These are phyloP conservation scores for Aureobasidium namibiae DNA, from an alignment of 2,329 filamentous ascomycete genomes.

Conservation along the genomic window DNA sequence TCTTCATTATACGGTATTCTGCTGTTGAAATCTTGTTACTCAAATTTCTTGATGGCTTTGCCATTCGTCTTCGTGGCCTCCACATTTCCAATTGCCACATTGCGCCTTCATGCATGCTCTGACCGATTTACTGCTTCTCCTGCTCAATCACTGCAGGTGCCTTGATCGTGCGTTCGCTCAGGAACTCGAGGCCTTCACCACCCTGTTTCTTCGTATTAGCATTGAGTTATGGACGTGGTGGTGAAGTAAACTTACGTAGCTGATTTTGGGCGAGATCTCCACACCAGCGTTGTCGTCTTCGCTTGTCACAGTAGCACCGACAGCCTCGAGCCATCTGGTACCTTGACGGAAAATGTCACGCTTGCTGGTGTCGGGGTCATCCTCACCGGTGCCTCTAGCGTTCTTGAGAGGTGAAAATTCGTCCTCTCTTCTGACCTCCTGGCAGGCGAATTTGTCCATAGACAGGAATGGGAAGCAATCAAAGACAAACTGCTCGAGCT, in stretches of 20 bases:
- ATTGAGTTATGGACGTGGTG: background rate
- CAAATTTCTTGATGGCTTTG: background rate
- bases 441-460: conserved; percentile 83
- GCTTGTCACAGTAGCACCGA: conserved; percentile 65
- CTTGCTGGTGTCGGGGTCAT: conserved; percentile 90
- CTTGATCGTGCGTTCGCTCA: conserved; percentile 51
- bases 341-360: conserved; percentile 85
- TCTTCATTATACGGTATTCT: background rate
- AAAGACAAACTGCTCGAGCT: conserved; percentile 98
- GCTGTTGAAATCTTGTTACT: conserved; percentile 5
- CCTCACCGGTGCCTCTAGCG: conserved; percentile 72
- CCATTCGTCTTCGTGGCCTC: background rate
- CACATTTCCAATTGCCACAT: background rate
- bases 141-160: conserved; percentile 58
- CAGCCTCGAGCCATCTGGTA: conserved; percentile 72
- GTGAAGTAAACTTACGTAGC: conserved; percentile 64
- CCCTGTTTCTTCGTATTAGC: conserved; percentile 32
- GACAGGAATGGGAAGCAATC: conserved; percentile 89
- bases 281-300: conserved; percentile 59
- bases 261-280: conserved; percentile 86
- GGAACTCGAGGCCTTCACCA: conserved; percentile 55
- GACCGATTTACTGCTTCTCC: conserved; percentile 31
- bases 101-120: background rate
- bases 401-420: conserved; percentile 99
- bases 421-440: conserved; percentile 94